Evolutionary conservation across 192 early-diverging fungal genomes (phyloP), one percentile per base, ranked within the genome.

Genomic region (Paraglomus brasilianum): DNA sequence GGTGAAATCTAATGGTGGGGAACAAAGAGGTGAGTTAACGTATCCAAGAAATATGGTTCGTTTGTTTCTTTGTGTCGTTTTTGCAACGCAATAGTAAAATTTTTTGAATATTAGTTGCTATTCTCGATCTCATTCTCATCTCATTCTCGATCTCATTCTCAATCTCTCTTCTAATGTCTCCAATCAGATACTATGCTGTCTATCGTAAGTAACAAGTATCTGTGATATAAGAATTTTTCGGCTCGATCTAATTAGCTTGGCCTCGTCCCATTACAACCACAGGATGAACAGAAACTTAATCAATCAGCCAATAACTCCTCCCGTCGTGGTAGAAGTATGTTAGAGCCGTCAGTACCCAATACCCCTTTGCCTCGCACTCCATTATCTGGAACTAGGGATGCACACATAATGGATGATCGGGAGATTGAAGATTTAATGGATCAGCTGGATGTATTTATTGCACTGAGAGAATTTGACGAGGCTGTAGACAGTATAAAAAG

Each of bases 371-470:
- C 47, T 9, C 48, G 11, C 15, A 39, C 19, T 0, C 22, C 11
- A 30, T 24, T 15, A 43, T 43, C 7, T 69, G 70, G 72, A 1
- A 50, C 56, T 15, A 70, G 61, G 39, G 67, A 73, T 15, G 49
- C 73, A 14, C 73, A 61, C 43, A 3, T 3, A 30, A 66, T 73
- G 22, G 55, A 62, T 11, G 78, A 84, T 62, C 76, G 78, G n/a
- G 90, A 87, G 87, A 61, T 93, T 14, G 81, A 80, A 50, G 89
- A 94, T 63, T 83, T 95, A 52, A 81, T 89, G 6, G 94, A 97
- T 75, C 88, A 92, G 53, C 75, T 99, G 50, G 97, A 97, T 60
- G 94, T 99, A 8, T 76, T 90, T 36, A 95, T 99, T 81, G 95
- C 95, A 0, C 86, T 92, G 38, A 80, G 95, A 43, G 94, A 97